phyloP scores from a whole-genome alignment of 2,329 filamentous ascomycete species.

The Nigrospora osmanthi region DNA sequence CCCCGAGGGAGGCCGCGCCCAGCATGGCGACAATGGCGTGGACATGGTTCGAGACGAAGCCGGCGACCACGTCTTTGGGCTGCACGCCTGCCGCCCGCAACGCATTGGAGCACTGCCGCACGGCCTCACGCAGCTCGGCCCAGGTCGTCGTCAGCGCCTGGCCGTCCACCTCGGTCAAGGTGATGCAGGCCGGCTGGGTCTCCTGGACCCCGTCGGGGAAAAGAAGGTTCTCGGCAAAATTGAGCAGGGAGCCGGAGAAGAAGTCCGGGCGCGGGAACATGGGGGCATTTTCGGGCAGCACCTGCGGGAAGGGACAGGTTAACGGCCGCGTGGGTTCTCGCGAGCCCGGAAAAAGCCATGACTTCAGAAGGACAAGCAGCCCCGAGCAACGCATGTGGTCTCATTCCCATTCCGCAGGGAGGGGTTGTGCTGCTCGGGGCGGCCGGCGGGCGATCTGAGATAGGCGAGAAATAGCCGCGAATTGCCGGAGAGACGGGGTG shows the following conservation, averaged over 20 bases:
- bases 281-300: slow-evolving; percentile 55
- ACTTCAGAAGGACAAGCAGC: too few species aligned
- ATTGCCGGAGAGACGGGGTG: neutral
- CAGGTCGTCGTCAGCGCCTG: slow-evolving; percentile 57
- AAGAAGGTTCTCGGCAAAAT: slow-evolving; percentile 92
- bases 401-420: too few species aligned
- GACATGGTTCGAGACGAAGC: slow-evolving; percentile 82
- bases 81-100: slow-evolving; percentile 59
- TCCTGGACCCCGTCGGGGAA: slow-evolving; percentile 58
- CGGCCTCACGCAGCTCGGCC: slow-evolving; percentile 70
- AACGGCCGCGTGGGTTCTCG: too few species aligned
- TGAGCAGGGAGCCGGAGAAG: slow-evolving; percentile 71
- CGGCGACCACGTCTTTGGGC: slow-evolving; percentile 50
- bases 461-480: neutral
- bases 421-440: too few species aligned
- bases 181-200: slow-evolving; percentile 63
- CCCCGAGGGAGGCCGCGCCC: slow-evolving; percentile 72
- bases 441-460: too few species aligned
- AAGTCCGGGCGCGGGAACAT: slow-evolving; percentile 87
- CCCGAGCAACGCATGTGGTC: too few species aligned
- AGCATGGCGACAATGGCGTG: slow-evolving; percentile 86
- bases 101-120: slow-evolving; percentile 64
- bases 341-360: too few species aligned
- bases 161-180: slow-evolving; percentile 65
- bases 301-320: slow-evolving; percentile 40